Evolutionary conservation across 2,329 filamentous ascomycete species (phyloP), one percentile per base, ranked within the genome.

Genomic region (Penicillium sp.): DNA sequence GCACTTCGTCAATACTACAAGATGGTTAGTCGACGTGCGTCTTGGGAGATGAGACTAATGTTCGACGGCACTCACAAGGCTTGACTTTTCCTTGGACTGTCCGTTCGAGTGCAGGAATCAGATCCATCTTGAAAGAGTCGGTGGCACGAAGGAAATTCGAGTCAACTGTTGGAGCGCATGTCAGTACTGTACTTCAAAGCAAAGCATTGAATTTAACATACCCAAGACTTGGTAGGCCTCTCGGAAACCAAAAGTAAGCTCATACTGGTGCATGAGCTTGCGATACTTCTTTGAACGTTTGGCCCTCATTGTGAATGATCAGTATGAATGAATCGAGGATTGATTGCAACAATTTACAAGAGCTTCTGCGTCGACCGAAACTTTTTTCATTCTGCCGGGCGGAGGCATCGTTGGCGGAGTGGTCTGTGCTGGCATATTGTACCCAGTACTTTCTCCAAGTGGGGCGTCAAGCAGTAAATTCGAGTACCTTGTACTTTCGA

Each of bases 261-360:
- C 85, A 81, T 92, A 96, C 70, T 93, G 88, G 75, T 91, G 87
- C 87, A 99, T 95, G 68, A 97, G 85, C 85, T 97, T 97, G 70
- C 87, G 84, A 73, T 91, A 91, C 66, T 88, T 86, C 74, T 89
- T 87, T 39, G 79, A 81, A 56, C 84, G 80, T 75, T 89, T 90
- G 50, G 85, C 85, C 67, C 84, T 80, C 84, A 88, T 89, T 45
- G 66, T 81, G 72, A 53, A 58, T 41, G 53, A 46, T 47, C 51
- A 42, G 2, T 36, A 27, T 55, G 23, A 47, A 39, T 47, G 29
- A 38, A 51, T 45, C 51, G 49, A 46, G 46, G 49, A 51, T 52
- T 58, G 38, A 45, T 49, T 39, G 50, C 39, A 43, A 41, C 47
- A 42, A 55, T 36, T 27, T 46, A 44, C 45, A 30, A 42, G 50